A percentile compares a stretch with the other conserved stretches of the same genome.
Conservation (phyloP, 352 stramenopile species). For the Pythium biforme region DNA sequence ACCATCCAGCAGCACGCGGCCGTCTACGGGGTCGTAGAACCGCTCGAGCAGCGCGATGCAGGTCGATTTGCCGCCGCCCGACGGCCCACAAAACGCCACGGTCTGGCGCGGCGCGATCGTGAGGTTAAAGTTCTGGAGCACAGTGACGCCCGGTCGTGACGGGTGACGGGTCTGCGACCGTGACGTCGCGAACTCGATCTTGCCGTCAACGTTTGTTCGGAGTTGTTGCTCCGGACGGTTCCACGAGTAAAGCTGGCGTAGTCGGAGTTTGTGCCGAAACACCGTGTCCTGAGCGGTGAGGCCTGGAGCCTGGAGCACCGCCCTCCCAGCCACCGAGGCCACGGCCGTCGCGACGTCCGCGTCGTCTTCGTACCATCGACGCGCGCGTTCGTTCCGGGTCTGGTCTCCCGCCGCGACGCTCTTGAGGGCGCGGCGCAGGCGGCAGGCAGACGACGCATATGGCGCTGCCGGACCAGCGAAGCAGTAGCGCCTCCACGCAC, state of each 20-base stretch:
- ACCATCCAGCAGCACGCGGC: not conserved
- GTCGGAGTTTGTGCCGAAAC: too few species aligned
- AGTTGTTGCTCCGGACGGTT: not conserved
- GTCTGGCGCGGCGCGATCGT: not conserved
- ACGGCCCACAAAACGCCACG: not conserved
- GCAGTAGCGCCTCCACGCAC: too few species aligned
- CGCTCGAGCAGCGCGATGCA: constrained; percentile 4
- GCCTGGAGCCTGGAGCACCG: too few species aligned
- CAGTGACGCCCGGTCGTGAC: not conserved
- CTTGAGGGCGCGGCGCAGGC: too few species aligned
- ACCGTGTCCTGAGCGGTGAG: too few species aligned
- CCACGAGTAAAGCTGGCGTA: not conserved
- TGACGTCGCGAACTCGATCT: not conserved
- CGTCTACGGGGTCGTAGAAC: not conserved
- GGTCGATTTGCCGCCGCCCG: constrained; percentile 5
- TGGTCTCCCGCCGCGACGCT: too few species aligned
- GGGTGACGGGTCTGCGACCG: not conserved
- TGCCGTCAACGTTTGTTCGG: constrained; percentile 1
- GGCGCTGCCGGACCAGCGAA: too few species aligned
- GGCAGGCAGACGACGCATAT: too few species aligned
- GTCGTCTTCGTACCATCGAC: too few species aligned
- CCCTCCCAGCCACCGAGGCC: too few species aligned
- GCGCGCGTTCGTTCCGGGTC: too few species aligned
- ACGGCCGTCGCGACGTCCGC: too few species aligned
- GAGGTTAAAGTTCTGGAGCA: not conserved